These are phyloP conservation scores for Termitomyces eurrhizus DNA, from an alignment of 768 basidiomycete species.

Conservation along the genomic window DNA sequence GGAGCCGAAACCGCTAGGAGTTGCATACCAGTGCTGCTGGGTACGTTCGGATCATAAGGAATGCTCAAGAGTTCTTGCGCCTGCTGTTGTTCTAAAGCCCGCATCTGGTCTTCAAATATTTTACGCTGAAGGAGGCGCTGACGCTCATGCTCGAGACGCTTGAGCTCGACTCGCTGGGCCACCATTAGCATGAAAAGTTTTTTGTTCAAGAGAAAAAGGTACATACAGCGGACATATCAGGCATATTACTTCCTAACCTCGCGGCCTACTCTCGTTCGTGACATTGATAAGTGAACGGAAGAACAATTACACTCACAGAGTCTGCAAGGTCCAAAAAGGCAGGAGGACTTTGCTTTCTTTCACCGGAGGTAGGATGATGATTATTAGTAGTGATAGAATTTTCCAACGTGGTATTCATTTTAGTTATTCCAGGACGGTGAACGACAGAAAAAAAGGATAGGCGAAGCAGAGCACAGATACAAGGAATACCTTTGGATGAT, in stretches of 20 bases:
- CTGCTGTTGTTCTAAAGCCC: slow-evolving; percentile 87
- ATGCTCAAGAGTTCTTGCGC: slow-evolving; percentile 77
- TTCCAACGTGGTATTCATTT: slow-evolving; percentile 71
- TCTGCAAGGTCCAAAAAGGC: slow-evolving; percentile 93
- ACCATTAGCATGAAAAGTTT: slow-evolving; percentile 8
- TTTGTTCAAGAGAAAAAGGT: slow-evolving; percentile 4
- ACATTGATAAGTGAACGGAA: slow-evolving; percentile 16
- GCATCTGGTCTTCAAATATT: slow-evolving; percentile 97
- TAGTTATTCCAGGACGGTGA: slow-evolving; percentile 53
- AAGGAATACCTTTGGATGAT: slow-evolving; percentile 48
- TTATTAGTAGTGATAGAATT: slow-evolving; percentile 71
- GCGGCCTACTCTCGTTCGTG: slow-evolving; percentile 52
- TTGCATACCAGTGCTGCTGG: slow-evolving; percentile 48
- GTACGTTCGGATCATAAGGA: slow-evolving; percentile 54
- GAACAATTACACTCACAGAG: slow-evolving; percentile 56
- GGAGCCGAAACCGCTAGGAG: slow-evolving; percentile 87
- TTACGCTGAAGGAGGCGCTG: slow-evolving; percentile 84
- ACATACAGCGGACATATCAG: slow-evolving; percentile 84
- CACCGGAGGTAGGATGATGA: slow-evolving; percentile 64
- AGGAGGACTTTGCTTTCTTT: slow-evolving; percentile 82
- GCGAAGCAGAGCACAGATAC: slow-evolving; percentile 44
- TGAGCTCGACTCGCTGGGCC: slow-evolving; percentile 80
- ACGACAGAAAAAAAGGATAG: slow-evolving; percentile 53
- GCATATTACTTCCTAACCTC: slow-evolving; percentile 79
- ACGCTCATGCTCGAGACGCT: slow-evolving; percentile 88